These are phyloP conservation scores for Lachnellula hyalina DNA, from an alignment of 2,329 filamentous ascomycete species.

Conservation along the genomic window DNA sequence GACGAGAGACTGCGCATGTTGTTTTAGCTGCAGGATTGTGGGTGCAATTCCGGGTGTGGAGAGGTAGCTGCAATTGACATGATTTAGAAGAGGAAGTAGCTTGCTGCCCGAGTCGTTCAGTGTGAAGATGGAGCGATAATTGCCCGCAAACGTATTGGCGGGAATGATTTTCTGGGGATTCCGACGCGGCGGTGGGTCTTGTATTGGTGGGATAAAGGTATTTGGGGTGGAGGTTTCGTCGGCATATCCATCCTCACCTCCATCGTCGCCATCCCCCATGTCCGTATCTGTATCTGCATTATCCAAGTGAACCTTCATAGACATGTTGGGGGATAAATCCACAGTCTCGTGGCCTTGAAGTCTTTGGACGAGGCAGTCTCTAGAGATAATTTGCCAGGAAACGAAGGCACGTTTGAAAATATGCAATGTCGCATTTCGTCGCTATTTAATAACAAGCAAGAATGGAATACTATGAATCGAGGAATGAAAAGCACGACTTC, in stretches of 20 bases:
- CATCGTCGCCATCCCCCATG: not conserved
- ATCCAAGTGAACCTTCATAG: not conserved
- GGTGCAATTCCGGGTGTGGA: conserved; percentile 47
- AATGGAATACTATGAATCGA: not conserved
- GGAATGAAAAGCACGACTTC: not conserved
- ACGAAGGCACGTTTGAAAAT: not conserved
- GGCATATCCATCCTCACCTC: too few species aligned
- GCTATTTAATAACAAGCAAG: not conserved
- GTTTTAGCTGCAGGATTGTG: conserved; percentile 52
- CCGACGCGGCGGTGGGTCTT: not conserved
- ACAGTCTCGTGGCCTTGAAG: too few species aligned
- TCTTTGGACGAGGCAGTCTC: too few species aligned
- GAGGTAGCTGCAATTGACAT: conserved; percentile 54
- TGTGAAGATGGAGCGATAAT: conserved; percentile 16
- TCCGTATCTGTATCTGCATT: not conserved
- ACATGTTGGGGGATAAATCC: too few species aligned
- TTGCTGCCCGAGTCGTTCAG: conserved; percentile 1
- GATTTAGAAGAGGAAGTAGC: conserved; percentile 29
- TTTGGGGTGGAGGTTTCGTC: not conserved
- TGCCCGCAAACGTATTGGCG: conserved; percentile 6
- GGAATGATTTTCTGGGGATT: not conserved
- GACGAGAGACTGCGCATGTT: conserved; percentile 53
- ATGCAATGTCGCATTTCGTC: not conserved
- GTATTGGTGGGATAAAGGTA: not conserved
- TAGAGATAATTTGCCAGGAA: not conserved